Percentiles rank a stretch among this genome's conserved stretches.
phyloP scores from a whole-genome alignment of 2,329 filamentous ascomycete genomes.

The Fusarium sp. region DNA sequence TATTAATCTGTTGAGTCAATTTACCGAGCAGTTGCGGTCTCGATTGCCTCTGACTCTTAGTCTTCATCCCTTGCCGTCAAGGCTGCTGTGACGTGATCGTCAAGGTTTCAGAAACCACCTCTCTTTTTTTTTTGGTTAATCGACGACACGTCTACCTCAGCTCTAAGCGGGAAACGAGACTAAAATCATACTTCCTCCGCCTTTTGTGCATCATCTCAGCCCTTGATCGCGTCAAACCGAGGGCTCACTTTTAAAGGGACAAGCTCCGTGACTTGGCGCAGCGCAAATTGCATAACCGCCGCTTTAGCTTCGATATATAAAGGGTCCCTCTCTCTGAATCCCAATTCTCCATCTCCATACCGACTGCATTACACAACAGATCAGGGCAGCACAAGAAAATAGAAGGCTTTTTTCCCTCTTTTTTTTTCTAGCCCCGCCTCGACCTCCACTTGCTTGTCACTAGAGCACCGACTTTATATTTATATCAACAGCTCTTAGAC shows the following conservation, averaged over 20 bases:
- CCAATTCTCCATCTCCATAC: neutral
- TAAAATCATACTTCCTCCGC: slow-evolving; percentile 25
- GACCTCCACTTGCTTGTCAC: slow-evolving; percentile 31
- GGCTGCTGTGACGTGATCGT: slow-evolving; percentile 42
- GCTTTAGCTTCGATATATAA: slow-evolving; percentile 43
- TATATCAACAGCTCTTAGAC: slow-evolving; percentile 32
- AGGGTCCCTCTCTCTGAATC: slow-evolving; percentile 22
- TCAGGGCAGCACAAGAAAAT: slow-evolving; percentile 10
- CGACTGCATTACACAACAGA: slow-evolving; percentile 21
- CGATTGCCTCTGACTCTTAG: slow-evolving; percentile 1
- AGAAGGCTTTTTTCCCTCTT: slow-evolving; percentile 24
- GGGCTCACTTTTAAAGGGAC: slow-evolving; percentile 2
- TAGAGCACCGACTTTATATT: slow-evolving; percentile 32
- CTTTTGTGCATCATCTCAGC: slow-evolving; percentile 37
- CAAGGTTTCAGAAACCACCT: slow-evolving; percentile 32
- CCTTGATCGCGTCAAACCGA: slow-evolving; percentile 45
- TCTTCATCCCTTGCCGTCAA: slow-evolving; percentile 34
- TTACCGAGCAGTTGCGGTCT: neutral
- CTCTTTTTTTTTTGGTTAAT: neutral
- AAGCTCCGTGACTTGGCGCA: slow-evolving; percentile 29
- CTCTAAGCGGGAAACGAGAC: slow-evolving; percentile 3
- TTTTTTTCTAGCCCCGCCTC: slow-evolving; percentile 31
- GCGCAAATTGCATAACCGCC: slow-evolving; percentile 24
- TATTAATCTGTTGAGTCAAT: slow-evolving; percentile 12
- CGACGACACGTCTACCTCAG: slow-evolving; percentile 21